Conservation (phyloP, 768 basidiomycete genomes). For the Pleurotus giganteus region DNA sequence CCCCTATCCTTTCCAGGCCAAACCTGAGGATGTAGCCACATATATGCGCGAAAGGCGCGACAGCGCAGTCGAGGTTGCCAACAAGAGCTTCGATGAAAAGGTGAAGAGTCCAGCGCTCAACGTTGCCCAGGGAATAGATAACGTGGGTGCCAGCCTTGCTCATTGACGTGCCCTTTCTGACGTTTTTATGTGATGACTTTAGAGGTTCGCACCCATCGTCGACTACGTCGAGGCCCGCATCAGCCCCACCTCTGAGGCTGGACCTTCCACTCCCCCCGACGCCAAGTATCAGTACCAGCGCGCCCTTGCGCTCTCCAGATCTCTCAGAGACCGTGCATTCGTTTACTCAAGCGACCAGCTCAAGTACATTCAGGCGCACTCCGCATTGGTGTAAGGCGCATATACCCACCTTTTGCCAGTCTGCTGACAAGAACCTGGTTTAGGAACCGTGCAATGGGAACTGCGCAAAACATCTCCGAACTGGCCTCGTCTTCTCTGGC, state of each 20-base stretch:
- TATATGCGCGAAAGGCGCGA: constrained; percentile 59
- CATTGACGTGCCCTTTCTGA: constrained; percentile 12
- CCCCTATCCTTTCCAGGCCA: constrained; percentile 73
- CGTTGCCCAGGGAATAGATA: constrained; percentile 68
- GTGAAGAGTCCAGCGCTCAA: constrained; percentile 62
- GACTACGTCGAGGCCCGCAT: constrained; percentile 60
- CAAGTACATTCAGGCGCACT: constrained; percentile 68
- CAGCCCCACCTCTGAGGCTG: constrained; percentile 43
- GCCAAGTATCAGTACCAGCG: constrained; percentile 79
- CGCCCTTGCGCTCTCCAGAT: constrained; percentile 61
- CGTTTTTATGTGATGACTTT: constrained; percentile 8
- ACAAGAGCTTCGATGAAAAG: constrained; percentile 63
- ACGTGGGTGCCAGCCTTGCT: constrained; percentile 43
- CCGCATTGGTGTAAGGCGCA: constrained; percentile 53
- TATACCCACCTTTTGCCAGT: not conserved
- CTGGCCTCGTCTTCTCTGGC: constrained; percentile 57
- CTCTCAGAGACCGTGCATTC: constrained; percentile 59
- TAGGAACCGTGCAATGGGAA: constrained; percentile 70
- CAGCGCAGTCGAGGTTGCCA: constrained; percentile 38
- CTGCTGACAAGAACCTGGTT: constrained; percentile 10
- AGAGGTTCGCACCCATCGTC: constrained; percentile 75
- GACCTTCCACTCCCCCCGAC: constrained; percentile 45
- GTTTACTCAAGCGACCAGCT: constrained; percentile 70
- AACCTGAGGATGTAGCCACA: constrained; percentile 66
- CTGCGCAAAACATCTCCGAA: constrained; percentile 59